phyloP scores from a whole-genome alignment of 106 monocot genomes.

The Chionographis japonica region DNA sequence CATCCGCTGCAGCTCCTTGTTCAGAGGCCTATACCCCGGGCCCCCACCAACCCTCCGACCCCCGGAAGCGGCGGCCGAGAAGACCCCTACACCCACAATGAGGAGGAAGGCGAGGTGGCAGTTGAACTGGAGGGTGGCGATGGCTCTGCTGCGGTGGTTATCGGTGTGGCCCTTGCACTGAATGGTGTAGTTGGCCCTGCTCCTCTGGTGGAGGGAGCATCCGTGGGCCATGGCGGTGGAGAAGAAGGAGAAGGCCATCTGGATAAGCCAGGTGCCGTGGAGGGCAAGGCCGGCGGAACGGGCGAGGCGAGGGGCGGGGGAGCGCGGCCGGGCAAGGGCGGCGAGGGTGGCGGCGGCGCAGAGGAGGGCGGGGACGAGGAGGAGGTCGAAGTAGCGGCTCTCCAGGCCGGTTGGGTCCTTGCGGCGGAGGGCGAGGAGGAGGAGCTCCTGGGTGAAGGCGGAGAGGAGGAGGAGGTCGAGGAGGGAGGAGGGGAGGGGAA shows the following conservation, averaged over 20 bases:
- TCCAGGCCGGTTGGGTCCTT: slow-evolving; percentile 49
- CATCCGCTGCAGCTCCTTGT: slow-evolving; percentile 52
- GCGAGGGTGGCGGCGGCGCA: slow-evolving; percentile 40
- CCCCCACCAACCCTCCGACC: background rate
- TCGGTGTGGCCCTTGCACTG: slow-evolving; percentile 55
- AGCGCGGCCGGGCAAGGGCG: slow-evolving; percentile 33
- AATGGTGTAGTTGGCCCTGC: slow-evolving; percentile 51
- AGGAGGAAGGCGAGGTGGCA: slow-evolving; percentile 66
- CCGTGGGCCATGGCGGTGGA: slow-evolving; percentile 68
- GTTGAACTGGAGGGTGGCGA: slow-evolving; percentile 93
- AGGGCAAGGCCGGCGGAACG: slow-evolving; percentile 58
- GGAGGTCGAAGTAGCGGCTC: slow-evolving; percentile 72
- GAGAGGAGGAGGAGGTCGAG: slow-evolving; percentile 51
- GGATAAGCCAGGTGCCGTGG: slow-evolving; percentile 89
- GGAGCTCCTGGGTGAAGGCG: slow-evolving; percentile 49
- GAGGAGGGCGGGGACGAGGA: slow-evolving; percentile 53
- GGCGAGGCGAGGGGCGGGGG: slow-evolving; percentile 41
- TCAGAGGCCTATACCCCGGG: slow-evolving; percentile 44
- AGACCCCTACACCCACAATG: slow-evolving; percentile 28
- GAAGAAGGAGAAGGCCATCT: slow-evolving; percentile 94
- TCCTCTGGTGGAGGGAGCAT: slow-evolving; percentile 37
- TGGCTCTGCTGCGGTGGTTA: slow-evolving; percentile 59
- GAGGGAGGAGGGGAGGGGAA: slow-evolving; percentile 41
- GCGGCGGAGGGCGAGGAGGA: slow-evolving; percentile 43
- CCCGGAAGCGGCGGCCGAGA: slow-evolving; percentile 13